Evolutionary conservation across 768 basidiomycete genomes (phyloP).

Genomic region (Phlebiopsis gigantea): DNA sequence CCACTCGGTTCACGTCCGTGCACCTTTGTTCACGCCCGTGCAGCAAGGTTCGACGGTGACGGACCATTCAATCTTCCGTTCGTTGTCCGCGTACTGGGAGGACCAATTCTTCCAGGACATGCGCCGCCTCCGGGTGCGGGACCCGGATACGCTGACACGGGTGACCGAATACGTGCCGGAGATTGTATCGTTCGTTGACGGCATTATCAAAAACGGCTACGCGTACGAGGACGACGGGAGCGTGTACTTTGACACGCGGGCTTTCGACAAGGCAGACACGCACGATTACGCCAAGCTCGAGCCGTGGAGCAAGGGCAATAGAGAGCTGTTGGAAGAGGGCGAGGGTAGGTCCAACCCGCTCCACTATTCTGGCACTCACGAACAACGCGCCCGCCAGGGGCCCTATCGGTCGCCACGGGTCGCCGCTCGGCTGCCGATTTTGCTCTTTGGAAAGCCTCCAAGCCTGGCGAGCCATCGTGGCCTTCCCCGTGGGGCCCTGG

Average conservation of each 20-base stretch:
- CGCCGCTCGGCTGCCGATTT: conserved; percentile 88
- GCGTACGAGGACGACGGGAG: conserved; percentile 73
- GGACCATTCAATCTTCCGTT: conserved; percentile 80
- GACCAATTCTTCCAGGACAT: conserved; percentile 87
- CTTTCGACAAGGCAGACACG: conserved; percentile 69
- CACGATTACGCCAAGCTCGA: conserved; percentile 94
- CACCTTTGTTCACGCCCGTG: neutral
- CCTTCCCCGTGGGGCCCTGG: conserved; percentile 93
- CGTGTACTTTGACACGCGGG: conserved; percentile 86
- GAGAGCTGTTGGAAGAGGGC: conserved; percentile 82
- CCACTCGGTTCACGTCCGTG: neutral
- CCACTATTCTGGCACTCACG: neutral
- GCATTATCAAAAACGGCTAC: conserved; percentile 82
- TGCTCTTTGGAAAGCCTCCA: conserved; percentile 96
- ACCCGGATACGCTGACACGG: conserved; percentile 87
- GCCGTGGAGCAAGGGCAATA: conserved; percentile 94
- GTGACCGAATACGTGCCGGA: conserved; percentile 98
- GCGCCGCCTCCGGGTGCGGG: conserved; percentile 77
- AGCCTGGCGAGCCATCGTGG: conserved; percentile 96
- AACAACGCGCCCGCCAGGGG: conserved; percentile 41
- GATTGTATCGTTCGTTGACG: conserved; percentile 83
- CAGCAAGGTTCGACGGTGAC: conserved; percentile 78
- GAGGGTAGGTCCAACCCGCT: conserved; percentile 56
- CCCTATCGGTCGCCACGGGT: conserved; percentile 50
- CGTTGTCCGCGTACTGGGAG: conserved; percentile 87